phyloP scores from a whole-genome alignment of 2,329 filamentous ascomycete genomes.

The Aschersonia sp. region DNA sequence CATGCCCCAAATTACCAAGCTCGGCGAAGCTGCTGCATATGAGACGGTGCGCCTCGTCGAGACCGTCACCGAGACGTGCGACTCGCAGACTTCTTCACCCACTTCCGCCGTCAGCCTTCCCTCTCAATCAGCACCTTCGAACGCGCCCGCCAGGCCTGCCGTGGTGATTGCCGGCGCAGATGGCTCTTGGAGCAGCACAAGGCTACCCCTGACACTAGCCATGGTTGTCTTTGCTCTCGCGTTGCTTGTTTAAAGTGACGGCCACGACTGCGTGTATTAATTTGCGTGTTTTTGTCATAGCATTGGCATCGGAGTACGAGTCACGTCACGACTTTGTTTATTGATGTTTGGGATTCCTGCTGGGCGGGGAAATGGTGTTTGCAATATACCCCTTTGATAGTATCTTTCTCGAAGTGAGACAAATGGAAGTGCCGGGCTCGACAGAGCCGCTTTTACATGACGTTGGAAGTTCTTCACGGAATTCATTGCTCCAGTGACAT shows the following conservation, averaged over 20 bases:
- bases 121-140: background rate
- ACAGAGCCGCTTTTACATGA: too few relatives aligned
- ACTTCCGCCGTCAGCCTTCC: background rate
- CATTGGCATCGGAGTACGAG: background rate
- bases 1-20: too few relatives aligned
- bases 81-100: slow-evolving; percentile 5
- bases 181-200: background rate
- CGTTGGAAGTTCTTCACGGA: too few relatives aligned
- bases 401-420: too few relatives aligned
- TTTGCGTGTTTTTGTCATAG: background rate
- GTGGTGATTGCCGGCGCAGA: slow-evolving; percentile 2
- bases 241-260: slow-evolving; percentile 1
- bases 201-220: background rate
- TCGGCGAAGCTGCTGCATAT: slow-evolving; percentile 9
- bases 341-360: too few relatives aligned
- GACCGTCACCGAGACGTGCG: slow-evolving; percentile 10
- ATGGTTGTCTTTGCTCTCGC: background rate
- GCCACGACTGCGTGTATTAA: background rate
- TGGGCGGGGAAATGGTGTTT: too few relatives aligned
- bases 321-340: too few relatives aligned
- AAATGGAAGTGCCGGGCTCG: too few relatives aligned
- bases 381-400: too few relatives aligned
- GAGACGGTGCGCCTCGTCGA: slow-evolving; percentile 8
- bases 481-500: too few relatives aligned
- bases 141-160: background rate